Base-by-base conservation (phyloP, 306 rosid genomes). In the Comarum palustre region DNA sequence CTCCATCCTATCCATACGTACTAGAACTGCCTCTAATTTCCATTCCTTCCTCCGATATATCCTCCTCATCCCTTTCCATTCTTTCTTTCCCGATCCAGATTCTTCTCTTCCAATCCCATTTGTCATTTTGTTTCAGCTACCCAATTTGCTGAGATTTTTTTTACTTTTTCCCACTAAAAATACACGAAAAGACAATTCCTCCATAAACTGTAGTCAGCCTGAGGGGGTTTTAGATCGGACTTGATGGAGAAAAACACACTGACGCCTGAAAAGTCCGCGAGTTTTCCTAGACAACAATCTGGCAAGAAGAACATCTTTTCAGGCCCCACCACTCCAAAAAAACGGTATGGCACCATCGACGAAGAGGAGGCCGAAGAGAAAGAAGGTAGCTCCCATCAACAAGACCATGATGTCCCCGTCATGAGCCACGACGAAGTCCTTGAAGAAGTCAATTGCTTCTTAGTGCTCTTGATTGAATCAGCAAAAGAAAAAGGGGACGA, bases 381-480 rank as follows among this genome's bases (percentile, higher is more conserved):
- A 19, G 25, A 32, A 8, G 25, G 43, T 4, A 41, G 14, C 0
- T 72, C 45, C 9, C 20, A 46, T 11, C 64, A 71, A 5, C 51
- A 31, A 25, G 41, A 27, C 1, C 17, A 58, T 0, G 6, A 8
- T 4, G 78, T 73, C 4, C 19, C 82, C 5, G 71, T 65, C 3
- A 13, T 14, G 22, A 65, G 32, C 42, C 71, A 69, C 29, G 34
- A 68, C 6, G 75, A 74, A 17, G 29, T 86, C 27, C 55, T 83
- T 25, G 79, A 85, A 9, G 86, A 92, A 9, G 86, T 88, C 46
- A 94, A 92, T 72, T 55, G 9, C 20, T 86, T 87, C 68, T 73
- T 89, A 0, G 22, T 29, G 8, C 31, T 58, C 31, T 20, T 78
- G 4, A 38, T 63, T 8, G 61, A 50, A 19, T 46, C 48, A 5